Base-by-base conservation (phyloP, 2,329 filamentous ascomycete species). In the Aureobasidium musti region DNA sequence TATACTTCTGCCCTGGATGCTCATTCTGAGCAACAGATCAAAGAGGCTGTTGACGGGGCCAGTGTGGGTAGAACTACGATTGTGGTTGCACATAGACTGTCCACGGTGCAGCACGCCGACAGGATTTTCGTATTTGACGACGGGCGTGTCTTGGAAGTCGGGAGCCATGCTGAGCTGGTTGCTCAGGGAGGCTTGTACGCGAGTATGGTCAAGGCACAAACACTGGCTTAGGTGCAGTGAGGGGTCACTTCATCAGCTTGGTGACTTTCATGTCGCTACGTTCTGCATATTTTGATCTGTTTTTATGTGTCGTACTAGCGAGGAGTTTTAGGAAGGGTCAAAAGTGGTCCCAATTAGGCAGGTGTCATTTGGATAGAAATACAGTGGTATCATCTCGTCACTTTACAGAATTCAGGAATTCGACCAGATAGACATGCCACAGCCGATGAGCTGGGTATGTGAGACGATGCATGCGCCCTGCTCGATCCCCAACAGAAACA, bases 51-150 rank as follows among this genome's bases (percentile, higher is more conserved):
- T 41, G 75, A 74, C 10, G 77, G 76, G 23, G 79, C 79, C 17
- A 75, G 78, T 5, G 73, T 75, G 52, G 80, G 77, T 4, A 74
- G 79, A 64, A 86, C 91, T 1, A 91, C 90, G 68, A 81, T 95
- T 3, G 89, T 90, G 2, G 90, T 95, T 13, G 91, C 91, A 1
- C 91, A 94, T 75, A 82, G 91, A 17, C 80, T 94, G 57, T 88
- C 88, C 0, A 94, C 89, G 14, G 87, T 93, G 23, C 90, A 91
- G 75, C 89, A 92, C 71, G 89, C 90, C 1, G 88, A 94, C 74
- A 80, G 88, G n/a, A 93, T 93, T 49, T 91, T 91, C 71, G 90
- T 94, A 0, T 85, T 95, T 56, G 89, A 89, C 13, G 83, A 87
- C 68, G 86, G 88, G 28, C 83, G 75, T 26, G 82, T 90, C 43